Evolutionary conservation across 1,284 basidiomycete genomes (phyloP).

Genomic region (Dichomitus squalens): DNA sequence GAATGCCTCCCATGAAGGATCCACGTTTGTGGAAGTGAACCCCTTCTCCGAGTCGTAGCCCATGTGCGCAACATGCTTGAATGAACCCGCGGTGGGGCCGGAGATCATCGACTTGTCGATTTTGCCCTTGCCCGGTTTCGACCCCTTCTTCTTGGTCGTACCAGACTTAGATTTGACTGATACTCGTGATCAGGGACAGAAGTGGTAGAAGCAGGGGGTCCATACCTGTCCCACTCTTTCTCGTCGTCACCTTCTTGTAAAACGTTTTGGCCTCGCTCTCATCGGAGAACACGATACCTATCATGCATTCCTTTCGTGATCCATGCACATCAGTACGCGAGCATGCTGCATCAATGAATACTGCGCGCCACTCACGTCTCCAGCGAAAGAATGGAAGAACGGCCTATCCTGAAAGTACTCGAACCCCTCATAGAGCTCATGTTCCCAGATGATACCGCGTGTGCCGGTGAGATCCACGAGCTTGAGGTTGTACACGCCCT

Average conservation of each 20-base stretch:
- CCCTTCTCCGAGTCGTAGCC: conserved; percentile 88
- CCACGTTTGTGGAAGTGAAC: conserved; percentile 88
- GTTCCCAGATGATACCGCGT: conserved; percentile 91
- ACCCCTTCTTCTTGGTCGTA: conserved; percentile 57
- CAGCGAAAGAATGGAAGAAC: conserved; percentile 93
- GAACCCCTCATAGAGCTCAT: conserved; percentile 88
- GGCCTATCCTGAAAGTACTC: conserved; percentile 86
- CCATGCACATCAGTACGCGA: conserved; percentile 13
- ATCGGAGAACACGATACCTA: conserved; percentile 90
- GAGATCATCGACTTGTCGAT: conserved; percentile 94
- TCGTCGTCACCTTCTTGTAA: conserved; percentile 83
- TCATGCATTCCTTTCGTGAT: conserved; percentile 74
- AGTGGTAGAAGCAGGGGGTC: conserved; percentile 21
- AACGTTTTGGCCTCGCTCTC: conserved; percentile 89
- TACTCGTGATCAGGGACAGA: conserved; percentile 2
- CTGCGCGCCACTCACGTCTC: conserved; percentile 70
- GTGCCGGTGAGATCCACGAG: conserved; percentile 85
- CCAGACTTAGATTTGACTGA: conserved; percentile 40
- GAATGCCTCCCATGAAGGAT: conserved; percentile 88
- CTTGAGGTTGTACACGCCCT: conserved; percentile 65
- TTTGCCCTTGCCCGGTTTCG: conserved; percentile 54
- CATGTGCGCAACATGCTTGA: conserved; percentile 95
- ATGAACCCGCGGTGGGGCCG: conserved; percentile 76
- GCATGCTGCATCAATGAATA: neutral
- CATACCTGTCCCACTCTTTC: conserved; percentile 66